A percentile compares a stretch with the other conserved stretches of the same genome.
These are phyloP conservation scores for Erythrophleum ivorense DNA, from an alignment of 331 rosid genomes.

Conservation along the genomic window DNA sequence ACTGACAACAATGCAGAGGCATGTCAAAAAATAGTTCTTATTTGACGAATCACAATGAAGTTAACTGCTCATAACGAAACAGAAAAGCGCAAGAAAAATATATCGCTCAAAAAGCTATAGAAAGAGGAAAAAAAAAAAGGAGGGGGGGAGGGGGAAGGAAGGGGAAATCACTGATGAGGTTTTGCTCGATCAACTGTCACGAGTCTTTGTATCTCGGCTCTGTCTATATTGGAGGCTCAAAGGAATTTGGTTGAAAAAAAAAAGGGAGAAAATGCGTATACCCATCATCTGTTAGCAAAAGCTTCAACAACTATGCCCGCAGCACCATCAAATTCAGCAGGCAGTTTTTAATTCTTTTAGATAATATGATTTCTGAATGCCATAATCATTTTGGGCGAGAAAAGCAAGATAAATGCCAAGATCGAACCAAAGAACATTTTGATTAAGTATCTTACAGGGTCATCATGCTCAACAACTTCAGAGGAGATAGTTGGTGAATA, in stretches of 20 bases:
- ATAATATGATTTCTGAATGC: no score
- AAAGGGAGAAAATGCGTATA: constrained; percentile 19
- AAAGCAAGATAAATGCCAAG: constrained; percentile 69
- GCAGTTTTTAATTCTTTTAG: constrained; percentile 35
- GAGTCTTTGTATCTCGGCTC: constrained; percentile 27
- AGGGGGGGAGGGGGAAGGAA: no score
- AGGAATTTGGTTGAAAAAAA: background rate
- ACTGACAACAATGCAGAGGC: background rate
- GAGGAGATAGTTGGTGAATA: constrained; percentile 52
- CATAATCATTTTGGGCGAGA: constrained; percentile 74
- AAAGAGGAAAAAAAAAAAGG: background rate
- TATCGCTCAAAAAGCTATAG: background rate
- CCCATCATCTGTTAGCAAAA: constrained; percentile 10
- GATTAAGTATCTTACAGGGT: constrained; percentile 52
- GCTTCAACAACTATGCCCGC: constrained; percentile 24
- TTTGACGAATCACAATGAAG: background rate
- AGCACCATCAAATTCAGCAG: background rate
- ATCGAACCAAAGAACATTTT: constrained; percentile 85
- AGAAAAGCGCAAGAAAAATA: background rate
- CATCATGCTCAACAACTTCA: constrained; percentile 56
- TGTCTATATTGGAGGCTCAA: constrained; percentile 19
- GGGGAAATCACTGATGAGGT: background rate
- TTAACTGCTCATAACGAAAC: background rate
- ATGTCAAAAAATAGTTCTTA: background rate
- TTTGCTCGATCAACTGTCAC: background rate